Evolutionary conservation across 169 alveolate species (phyloP), one percentile per base, ranked within the genome.

Genomic region (Toxoplasma gondii): DNA sequence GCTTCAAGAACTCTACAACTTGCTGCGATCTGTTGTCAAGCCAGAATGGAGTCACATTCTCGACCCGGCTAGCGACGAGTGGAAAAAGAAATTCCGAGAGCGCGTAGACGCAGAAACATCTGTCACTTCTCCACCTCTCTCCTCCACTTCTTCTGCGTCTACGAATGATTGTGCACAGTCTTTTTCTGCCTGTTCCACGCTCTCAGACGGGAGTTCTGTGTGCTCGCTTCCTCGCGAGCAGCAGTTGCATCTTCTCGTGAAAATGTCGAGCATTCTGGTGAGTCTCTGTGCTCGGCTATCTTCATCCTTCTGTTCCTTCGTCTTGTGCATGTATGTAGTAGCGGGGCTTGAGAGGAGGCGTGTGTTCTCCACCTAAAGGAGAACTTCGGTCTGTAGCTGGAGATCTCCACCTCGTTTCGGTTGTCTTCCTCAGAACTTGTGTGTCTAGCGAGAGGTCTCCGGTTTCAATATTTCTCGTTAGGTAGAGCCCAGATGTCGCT

Each of bases 21-120:
- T 36, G 36, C 84, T 88, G 83, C 93, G 45, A n/a, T 27, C n/a
- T n/a, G 41, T 88, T 4, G 93, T 88, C 31, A 44, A 64, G 54
- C 93, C 93, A 0, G 86, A 88, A 82, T 88, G 93, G 93, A 34
- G 41, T 41, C 19, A 53, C 67, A 88, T 88, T 39, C 84, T 84
- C 64, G 86, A 54, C 78, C 22, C 93, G 34, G 43, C 93, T 9
- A 38, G 74, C 27, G 82, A 53, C 67, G 44, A 88, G 64, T 88
- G 93, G 93, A 82, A 82, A 67, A 39, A 12, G 44, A 17, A 27
- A 16, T 78, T 78, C 43, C 39, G 86, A 45, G 86, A 78, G 44
- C n/a, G 9, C n/a, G 29, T 78, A 10, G 39, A n/a, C 45, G 39
- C 39, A n/a, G 86, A 16, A 31, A 64, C 9, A 27, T 31, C 74